Evolutionary conservation across 2,329 filamentous ascomycete genomes (phyloP).

Genomic region (Colletotrichum agaves): DNA sequence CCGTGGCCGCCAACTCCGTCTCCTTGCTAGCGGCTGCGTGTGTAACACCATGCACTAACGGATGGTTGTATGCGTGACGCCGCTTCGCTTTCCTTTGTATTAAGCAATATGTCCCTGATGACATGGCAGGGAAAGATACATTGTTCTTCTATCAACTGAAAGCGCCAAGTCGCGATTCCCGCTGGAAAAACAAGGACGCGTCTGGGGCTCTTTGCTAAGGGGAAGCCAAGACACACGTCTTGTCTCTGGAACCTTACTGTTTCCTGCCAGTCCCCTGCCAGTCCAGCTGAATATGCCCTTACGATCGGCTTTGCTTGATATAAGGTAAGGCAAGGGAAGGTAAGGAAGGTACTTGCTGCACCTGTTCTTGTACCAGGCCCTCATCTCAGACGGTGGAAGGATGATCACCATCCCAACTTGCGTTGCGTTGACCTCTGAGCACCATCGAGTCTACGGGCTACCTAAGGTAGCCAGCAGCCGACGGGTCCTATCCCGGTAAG

Average conservation of each 20-base stretch:
- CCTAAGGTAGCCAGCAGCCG: neutral
- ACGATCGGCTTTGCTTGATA: neutral
- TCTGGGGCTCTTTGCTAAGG: neutral
- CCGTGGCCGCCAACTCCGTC: neutral
- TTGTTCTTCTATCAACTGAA: neutral
- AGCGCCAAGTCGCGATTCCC: conserved; percentile 6
- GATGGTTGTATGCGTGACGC: conserved; percentile 8
- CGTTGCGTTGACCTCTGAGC: conserved; percentile 18
- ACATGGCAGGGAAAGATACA: conserved; percentile 24
- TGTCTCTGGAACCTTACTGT: conserved; percentile 8
- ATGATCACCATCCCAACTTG: conserved; percentile 21
- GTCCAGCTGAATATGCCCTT: conserved; percentile 9
- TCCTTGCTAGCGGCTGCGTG: neutral
- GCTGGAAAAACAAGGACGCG: neutral
- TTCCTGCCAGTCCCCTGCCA: neutral
- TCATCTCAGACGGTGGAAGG: conserved; percentile 23
- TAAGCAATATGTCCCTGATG: conserved; percentile 8
- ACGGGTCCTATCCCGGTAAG: neutral
- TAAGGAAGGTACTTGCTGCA: neutral
- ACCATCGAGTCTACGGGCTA: neutral
- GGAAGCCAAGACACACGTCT: neutral
- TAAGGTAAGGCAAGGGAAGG: no score
- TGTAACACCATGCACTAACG: conserved; percentile 21
- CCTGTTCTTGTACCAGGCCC: conserved; percentile 26
- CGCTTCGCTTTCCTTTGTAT: conserved; percentile 24